Conservation (phyloP, 2,329 filamentous ascomycete species). For the Aphanoascus verrucosus region DNA sequence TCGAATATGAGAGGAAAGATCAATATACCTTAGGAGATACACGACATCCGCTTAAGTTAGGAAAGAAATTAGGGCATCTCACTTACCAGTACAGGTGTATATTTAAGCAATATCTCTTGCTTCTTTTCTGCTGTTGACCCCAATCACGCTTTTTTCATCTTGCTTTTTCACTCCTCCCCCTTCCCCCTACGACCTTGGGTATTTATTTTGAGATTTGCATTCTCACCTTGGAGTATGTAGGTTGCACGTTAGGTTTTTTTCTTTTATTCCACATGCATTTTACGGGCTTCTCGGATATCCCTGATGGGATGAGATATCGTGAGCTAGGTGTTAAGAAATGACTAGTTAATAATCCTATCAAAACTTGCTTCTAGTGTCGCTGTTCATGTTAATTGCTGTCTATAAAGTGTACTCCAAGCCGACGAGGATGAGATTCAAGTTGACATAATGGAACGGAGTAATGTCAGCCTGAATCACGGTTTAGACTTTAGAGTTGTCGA, state of each 20-base stretch:
- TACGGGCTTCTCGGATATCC: not conserved
- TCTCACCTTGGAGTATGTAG: not conserved
- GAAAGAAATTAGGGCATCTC: not conserved
- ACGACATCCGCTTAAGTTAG: not conserved
- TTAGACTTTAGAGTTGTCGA: too few species aligned
- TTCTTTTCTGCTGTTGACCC: not conserved
- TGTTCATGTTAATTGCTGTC: too few species aligned
- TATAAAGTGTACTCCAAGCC: too few species aligned
- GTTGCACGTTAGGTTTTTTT: not conserved
- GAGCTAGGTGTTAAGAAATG: not conserved
- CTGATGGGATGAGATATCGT: not conserved
- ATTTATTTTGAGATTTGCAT: not conserved
- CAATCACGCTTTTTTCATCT: not conserved
- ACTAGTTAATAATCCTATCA: too few species aligned
- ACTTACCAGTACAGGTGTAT: conserved; percentile 3
- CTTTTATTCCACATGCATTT: not conserved
- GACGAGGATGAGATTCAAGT: too few species aligned
- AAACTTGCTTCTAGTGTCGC: not conserved
- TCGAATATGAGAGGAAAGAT: not conserved
- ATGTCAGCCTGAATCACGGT: too few species aligned
- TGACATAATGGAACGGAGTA: too few species aligned
- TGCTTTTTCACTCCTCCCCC: too few species aligned
- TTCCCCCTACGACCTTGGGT: conserved; percentile 1
- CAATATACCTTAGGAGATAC: not conserved
- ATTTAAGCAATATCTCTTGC: conserved; percentile 5